Base-by-base conservation (phyloP, 1,284 basidiomycete genomes). In the Cutaneotrichosporon sp. region DNA sequence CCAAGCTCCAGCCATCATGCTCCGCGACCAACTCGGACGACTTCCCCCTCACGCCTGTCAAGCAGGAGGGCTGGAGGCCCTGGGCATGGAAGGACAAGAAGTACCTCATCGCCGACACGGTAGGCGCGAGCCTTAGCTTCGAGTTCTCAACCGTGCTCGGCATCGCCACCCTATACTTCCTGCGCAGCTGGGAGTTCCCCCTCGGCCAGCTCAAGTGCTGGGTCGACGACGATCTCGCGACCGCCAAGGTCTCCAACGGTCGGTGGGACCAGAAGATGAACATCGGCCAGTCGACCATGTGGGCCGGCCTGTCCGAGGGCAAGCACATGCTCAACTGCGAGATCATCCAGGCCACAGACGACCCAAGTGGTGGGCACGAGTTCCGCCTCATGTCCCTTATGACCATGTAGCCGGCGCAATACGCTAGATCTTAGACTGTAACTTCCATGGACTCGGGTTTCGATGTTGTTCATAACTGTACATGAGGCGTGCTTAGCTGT, bases 61-160 rank as follows among this genome's bases (percentile, higher is more conserved):
- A 61, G 34, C 58, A 69, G n/a, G 46, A 66, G 6, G 76, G 76
- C 25, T 79, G 76, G 75, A 64, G 67, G 27, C 52, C 69, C 11
- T 78, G 72, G 74, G 64, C 63, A 10, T 78, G 75, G 74, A 68
- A 72, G 50, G 66, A 72, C 52, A 74, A 74, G 66, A 66, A 75
- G 38, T 79, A 79, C 64, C 55, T 75, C 16, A 59, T 75, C 7
- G 67, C 75, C 20, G 69, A 73, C 56, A 46, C 65, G 47, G 73
- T 74, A 0, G 75, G 75, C 24, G 68, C 75, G 29, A 68, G 34
- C 3, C 67, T 79, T 56, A 64, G 67, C 10, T 73, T 77, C 59
- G 65, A 68, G 16, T 70, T 78, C 49, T 50, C 64, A 6, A 58
- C 75, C 13, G 36, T 31, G 14, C 9, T 8, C 1, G 76, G 76